phyloP scores from a whole-genome alignment of 345 rosid genomes.

The Gossypioides kirkii region DNA sequence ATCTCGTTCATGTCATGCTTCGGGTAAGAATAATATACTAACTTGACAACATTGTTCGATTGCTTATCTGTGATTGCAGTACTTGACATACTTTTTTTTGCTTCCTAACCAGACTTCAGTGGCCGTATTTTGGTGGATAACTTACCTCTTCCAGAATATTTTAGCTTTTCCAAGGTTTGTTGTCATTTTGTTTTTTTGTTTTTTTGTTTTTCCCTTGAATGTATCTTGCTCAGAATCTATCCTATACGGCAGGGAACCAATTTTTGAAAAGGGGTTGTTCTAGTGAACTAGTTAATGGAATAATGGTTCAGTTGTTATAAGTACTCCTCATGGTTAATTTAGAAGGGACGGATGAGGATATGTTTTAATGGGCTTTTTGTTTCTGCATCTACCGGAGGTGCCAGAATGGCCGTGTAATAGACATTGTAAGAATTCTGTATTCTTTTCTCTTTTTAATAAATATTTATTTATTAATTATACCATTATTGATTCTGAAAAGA shows the following conservation, averaged over 20 bases:
- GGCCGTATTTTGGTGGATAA: conserved; percentile 11
- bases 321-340: not conserved
- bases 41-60: not conserved
- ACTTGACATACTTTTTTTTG: not conserved
- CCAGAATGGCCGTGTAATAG: not conserved
- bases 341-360: not conserved
- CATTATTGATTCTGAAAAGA: no score
- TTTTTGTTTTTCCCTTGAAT: not conserved
- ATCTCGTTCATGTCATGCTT: conserved; percentile 14
- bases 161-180: conserved; percentile 25
- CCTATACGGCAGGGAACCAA: not conserved
- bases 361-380: not conserved
- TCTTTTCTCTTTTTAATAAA: no score
- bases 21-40: conserved; percentile 6
- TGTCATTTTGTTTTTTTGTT: not conserved
- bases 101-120: conserved; percentile 10
- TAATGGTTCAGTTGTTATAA: not conserved
- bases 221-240: not conserved
- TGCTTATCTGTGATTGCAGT: conserved; percentile 1
- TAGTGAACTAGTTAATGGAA: not conserved
- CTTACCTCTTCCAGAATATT: conserved; percentile 13
- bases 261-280: not conserved
- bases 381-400: not conserved
- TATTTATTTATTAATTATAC: no score
- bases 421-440: not conserved